Conservation (phyloP, 2,329 filamentous ascomycete species). For the Rutstroemia sp. region DNA sequence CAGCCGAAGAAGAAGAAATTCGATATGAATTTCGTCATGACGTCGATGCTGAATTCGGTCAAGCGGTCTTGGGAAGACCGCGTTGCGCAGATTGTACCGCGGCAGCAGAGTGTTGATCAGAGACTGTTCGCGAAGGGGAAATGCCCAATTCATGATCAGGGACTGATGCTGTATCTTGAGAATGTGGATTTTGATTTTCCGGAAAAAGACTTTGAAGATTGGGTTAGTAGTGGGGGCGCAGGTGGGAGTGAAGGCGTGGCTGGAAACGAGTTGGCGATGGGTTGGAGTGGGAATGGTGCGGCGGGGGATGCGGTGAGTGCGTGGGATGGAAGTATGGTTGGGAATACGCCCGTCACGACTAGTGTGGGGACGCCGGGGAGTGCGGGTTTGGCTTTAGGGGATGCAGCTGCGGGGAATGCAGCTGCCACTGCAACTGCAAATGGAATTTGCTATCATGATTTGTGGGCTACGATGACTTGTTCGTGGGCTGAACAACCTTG, state of each 20-base stretch:
- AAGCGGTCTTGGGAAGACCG: neutral
- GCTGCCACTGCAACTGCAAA: neutral
- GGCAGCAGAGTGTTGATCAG: neutral
- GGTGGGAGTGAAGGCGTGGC: neutral
- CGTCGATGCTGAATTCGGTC: neutral
- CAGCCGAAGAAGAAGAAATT: neutral
- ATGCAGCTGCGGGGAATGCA: neutral
- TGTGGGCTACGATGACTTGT: constrained; percentile 28
- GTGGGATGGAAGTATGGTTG: neutral
- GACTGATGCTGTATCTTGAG: neutral
- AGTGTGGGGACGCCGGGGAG: too few relatives aligned
- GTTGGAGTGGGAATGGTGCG: neutral
- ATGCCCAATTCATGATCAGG: constrained; percentile 3
- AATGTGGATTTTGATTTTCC: constrained; percentile 14
- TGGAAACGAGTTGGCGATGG: neutral
- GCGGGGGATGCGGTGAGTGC: neutral
- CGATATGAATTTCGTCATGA: neutral
- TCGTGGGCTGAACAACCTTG: constrained; percentile 16
- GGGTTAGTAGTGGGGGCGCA: neutral
- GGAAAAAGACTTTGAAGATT: neutral
- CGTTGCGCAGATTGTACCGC: neutral
- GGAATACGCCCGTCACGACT: too few relatives aligned
- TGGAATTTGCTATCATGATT: constrained; percentile 15
- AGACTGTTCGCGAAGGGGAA: neutral
- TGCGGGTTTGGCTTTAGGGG: neutral